phyloP scores from a whole-genome alignment of 768 basidiomycete genomes.

The Pulveroboletus sp. region DNA sequence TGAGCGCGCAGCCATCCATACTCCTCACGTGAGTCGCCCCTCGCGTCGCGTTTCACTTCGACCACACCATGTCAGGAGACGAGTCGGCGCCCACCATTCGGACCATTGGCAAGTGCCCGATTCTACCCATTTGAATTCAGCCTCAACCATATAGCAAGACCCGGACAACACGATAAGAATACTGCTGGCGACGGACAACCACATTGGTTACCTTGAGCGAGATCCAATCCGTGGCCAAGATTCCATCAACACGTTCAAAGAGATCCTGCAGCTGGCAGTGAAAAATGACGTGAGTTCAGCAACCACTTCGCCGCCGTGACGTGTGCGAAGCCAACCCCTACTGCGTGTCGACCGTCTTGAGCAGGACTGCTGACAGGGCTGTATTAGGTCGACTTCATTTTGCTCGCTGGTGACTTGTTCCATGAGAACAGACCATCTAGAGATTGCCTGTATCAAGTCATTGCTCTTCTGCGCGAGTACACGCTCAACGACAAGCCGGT shows the following conservation, averaged over 20 bases:
- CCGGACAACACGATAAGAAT: conserved; percentile 72
- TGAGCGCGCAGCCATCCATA: conserved; percentile 3
- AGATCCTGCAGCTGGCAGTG: conserved; percentile 87
- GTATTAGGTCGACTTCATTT: conserved; percentile 85
- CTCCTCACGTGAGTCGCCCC: conserved; percentile 18
- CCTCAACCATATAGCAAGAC: conserved; percentile 33
- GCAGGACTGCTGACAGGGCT: conserved; percentile 1
- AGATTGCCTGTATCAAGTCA: conserved; percentile 84
- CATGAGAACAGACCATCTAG: conserved; percentile 96
- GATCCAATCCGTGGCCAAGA: conserved; percentile 95
- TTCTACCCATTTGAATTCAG: background rate
- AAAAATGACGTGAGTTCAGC: conserved; percentile 71
- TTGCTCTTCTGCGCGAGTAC: conserved; percentile 86
- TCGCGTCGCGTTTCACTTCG: conserved; percentile 11
- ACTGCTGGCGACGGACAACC: conserved; percentile 92
- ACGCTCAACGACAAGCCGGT: conserved; percentile 86
- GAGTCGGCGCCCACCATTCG: conserved; percentile 34
- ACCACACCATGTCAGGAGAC: conserved; percentile 24
- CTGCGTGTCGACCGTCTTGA: background rate
- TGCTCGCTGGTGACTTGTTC: conserved; percentile 94
- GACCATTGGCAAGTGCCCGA: conserved; percentile 35
- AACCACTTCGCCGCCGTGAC: background rate
- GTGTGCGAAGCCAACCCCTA: background rate
- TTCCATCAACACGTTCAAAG: conserved; percentile 90
- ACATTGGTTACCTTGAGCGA: conserved; percentile 91